Evolutionary conservation across 148 eudicot species (phyloP).

Genomic region (Camellia sinensis): DNA sequence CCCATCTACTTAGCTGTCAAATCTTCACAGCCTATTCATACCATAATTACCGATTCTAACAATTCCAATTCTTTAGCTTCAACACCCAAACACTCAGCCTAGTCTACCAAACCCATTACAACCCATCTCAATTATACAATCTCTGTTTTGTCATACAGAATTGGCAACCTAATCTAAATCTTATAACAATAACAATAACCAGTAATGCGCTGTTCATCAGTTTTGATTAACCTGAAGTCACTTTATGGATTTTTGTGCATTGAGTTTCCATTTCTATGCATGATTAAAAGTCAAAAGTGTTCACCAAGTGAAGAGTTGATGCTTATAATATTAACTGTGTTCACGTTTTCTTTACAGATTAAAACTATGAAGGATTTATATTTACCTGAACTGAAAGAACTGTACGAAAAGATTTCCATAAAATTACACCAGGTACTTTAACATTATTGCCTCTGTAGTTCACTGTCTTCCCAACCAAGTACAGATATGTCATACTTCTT

Average conservation of each 20-base stretch:
- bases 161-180: too few relatives aligned
- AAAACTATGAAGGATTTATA: constrained; percentile 8
- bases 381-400: neutral
- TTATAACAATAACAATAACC: neutral
- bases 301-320: neutral
- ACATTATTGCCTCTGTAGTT: neutral
- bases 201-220: neutral
- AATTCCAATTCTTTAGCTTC: too few relatives aligned
- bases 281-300: neutral
- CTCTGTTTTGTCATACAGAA: too few relatives aligned
- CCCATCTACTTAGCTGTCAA: too few relatives aligned
- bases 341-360: constrained; percentile 12
- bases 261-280: neutral
- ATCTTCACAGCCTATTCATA: too few relatives aligned
- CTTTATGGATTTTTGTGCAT: neutral
- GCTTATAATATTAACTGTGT: neutral
- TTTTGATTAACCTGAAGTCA: neutral
- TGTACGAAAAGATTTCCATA: neutral
- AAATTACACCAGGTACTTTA: constrained; percentile 1
- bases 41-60: too few relatives aligned
- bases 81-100: too few relatives aligned
- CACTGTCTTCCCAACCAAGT: neutral
- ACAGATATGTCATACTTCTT: neutral
- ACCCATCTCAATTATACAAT: too few relatives aligned
- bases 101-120: too few relatives aligned